Conservation (phyloP, 495 filamentous ascomycete genomes). For the Penicillium argentinense region DNA sequence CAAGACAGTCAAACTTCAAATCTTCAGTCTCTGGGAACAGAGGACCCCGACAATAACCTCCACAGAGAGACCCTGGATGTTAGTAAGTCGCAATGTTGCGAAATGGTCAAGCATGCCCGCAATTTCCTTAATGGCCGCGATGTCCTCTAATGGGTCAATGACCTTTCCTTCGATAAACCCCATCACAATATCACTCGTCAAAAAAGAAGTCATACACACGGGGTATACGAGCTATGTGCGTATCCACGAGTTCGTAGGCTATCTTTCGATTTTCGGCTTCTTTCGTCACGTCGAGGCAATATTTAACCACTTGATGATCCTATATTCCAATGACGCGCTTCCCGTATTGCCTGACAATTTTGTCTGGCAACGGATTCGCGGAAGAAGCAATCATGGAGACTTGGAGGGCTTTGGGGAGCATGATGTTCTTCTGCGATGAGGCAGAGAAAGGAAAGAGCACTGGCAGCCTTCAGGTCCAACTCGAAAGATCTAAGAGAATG, state of each 20-base stretch:
- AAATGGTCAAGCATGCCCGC: slow-evolving; percentile 25
- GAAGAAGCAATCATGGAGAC: slow-evolving; percentile 12
- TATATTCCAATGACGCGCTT: slow-evolving; percentile 16
- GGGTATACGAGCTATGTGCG: slow-evolving; percentile 29
- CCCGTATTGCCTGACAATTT: slow-evolving; percentile 13
- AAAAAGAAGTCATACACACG: slow-evolving; percentile 29
- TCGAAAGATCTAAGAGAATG: no score
- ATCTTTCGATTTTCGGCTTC: slow-evolving; percentile 29
- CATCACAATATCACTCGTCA: slow-evolving; percentile 31
- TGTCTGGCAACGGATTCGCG: slow-evolving; percentile 7
- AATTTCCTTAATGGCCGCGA: slow-evolving; percentile 15
- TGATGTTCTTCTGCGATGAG: background rate
- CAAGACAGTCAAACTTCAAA: slow-evolving; percentile 13
- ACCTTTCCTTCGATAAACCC: slow-evolving; percentile 31
- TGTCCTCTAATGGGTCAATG: slow-evolving; percentile 21
- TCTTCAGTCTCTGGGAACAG: slow-evolving; percentile 20
- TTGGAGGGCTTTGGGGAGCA: background rate
- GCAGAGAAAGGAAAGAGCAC: background rate
- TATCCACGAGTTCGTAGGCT: slow-evolving; percentile 30
- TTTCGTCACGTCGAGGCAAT: slow-evolving; percentile 22
- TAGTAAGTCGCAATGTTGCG: slow-evolving; percentile 9
- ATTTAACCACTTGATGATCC: slow-evolving; percentile 18
- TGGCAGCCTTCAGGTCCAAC: no score
- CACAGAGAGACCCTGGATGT: slow-evolving; percentile 22
- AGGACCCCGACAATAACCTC: slow-evolving; percentile 21